Evolutionary conservation across 257 asterid species (phyloP), one percentile per base, ranked within the genome.

Genomic region (Solanum dulcamara): DNA sequence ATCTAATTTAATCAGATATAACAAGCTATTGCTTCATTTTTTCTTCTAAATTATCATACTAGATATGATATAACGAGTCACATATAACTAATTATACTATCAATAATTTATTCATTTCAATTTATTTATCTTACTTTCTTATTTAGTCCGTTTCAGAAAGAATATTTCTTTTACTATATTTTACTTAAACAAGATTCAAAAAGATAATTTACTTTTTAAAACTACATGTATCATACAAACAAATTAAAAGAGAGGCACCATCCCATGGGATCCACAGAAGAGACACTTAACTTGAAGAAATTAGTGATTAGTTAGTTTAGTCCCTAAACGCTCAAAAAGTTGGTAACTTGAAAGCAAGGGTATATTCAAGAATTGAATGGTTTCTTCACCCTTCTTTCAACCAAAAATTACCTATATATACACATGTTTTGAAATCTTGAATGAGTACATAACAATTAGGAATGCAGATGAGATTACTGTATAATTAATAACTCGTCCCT

Each of bases 301-400:
- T 64, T 64, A 64, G 60, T 18, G 22, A 77, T 53, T 77, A 42
- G 26, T 53, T 77, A 42, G 26, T 14, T 50, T 3, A 13, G 71
- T 10, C 50, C 50, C 20, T 53, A 37, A 81, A 33, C 32, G 42
- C 74, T 57, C 44, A 20, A 35, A 35, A 66, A 22, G 9, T 17
- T 83, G 37, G 1, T 83, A 13, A 62, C 79, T 60, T 83, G 46
- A 38, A 83, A 83, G 85, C 85, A 15, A 83, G 62, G 35, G 15
- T n/a, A 20, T 18, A 42, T 15, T 44, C 24, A 75, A 24, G 59
- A 75, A 24, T 42, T 24, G 37, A 7, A 42, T 42, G 2, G 38
- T 75, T 75, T 75, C 59, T 75, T 42, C 81, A 24, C 6, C 81
- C 51, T 10, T 38, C 38, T 18, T 59, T 82, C 57, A 82, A 82